A percentile compares a stretch with the other conserved stretches of the same genome.
Evolutionary conservation across 345 rosid species (phyloP).

Genomic region (Ricinus communis): DNA sequence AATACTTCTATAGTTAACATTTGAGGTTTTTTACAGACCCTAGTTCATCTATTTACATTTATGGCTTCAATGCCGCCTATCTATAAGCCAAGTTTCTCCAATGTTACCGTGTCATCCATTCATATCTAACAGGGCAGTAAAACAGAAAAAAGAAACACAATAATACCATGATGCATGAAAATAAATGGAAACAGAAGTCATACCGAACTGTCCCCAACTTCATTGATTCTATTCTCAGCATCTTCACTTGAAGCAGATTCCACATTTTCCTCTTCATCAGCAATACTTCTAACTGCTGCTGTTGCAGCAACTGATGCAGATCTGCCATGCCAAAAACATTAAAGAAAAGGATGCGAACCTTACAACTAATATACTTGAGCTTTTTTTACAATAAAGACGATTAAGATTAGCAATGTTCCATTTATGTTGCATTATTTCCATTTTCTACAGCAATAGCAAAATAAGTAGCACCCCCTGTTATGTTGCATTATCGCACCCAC

Average conservation of each 20-base stretch:
- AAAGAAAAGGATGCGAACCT: background rate
- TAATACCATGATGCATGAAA: background rate
- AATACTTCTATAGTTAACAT: too few relatives aligned
- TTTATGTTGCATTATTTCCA: background rate
- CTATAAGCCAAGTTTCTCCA: too few relatives aligned
- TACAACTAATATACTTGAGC: background rate
- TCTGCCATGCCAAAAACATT: slow-evolving; percentile 36
- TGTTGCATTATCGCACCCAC: background rate
- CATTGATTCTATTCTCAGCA: slow-evolving; percentile 46
- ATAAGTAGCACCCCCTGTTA: background rate
- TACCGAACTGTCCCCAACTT: slow-evolving; percentile 64
- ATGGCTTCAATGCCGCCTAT: too few relatives aligned
- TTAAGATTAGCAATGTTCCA: background rate
- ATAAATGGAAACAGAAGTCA: slow-evolving; percentile 27
- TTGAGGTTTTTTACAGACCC: too few relatives aligned
- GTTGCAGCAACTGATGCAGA: slow-evolving; percentile 59
- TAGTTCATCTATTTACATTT: too few relatives aligned
- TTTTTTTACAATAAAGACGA: background rate
- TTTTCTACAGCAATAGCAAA: background rate
- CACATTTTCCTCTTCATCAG: slow-evolving; percentile 60
- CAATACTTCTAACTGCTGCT: slow-evolving; percentile 53
- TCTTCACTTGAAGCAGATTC: slow-evolving; percentile 89
- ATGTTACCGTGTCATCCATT: too few relatives aligned
- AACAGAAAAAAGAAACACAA: background rate
- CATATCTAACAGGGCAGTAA: background rate